Percentiles rank a stretch among this genome's conserved stretches.
phyloP scores from a whole-genome alignment of 371 early-diverging fungal genomes.

The Sporodiniella umbellata region DNA sequence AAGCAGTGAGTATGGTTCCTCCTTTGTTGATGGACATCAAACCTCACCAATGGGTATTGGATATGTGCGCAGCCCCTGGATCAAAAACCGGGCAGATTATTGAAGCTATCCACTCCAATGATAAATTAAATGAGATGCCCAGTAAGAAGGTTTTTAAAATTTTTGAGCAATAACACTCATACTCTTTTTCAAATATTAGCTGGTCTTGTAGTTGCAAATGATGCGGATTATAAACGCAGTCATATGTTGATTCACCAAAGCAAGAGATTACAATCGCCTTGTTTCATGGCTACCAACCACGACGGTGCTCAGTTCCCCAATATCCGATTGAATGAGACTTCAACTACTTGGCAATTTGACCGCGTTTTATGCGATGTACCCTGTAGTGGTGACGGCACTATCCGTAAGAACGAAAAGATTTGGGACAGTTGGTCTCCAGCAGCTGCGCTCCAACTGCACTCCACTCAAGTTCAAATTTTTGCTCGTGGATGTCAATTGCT shows the following conservation, averaged over 20 bases:
- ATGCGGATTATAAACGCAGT: conserved; percentile 87
- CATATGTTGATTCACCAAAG: conserved; percentile 96
- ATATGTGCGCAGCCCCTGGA: conserved; percentile 94
- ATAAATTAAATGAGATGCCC: conserved; percentile 57
- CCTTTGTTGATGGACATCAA: conserved; percentile 92
- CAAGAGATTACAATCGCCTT: conserved; percentile 88
- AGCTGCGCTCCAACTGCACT: conserved; percentile 79
- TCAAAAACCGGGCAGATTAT: conserved; percentile 91
- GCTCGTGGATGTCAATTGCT: conserved; percentile 85
- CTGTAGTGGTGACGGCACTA: conserved; percentile 98
- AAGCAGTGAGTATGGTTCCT: conserved; percentile 99
- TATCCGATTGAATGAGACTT: conserved; percentile 42
- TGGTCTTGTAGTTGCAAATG: conserved; percentile 98
- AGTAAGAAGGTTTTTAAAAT: conserved; percentile 29
- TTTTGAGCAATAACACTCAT: too few species aligned
- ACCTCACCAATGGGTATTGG: conserved; percentile 79
- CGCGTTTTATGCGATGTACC: conserved; percentile 98
- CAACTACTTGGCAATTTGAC: conserved; percentile 74
- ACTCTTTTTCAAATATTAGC: conserved; percentile 18
- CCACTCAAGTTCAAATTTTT: conserved; percentile 86
- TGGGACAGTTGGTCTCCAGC: conserved; percentile 86
- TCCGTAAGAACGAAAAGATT: conserved; percentile 94
- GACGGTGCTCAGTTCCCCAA: conserved; percentile 93
- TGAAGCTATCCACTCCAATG: conserved; percentile 85
- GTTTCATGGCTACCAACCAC: conserved; percentile 94